Percentiles rank a stretch among this genome's conserved stretches.
These are phyloP conservation scores for Diutina ranongensis DNA, from an alignment of 1,139 yeast genomes.

Conservation along the genomic window DNA sequence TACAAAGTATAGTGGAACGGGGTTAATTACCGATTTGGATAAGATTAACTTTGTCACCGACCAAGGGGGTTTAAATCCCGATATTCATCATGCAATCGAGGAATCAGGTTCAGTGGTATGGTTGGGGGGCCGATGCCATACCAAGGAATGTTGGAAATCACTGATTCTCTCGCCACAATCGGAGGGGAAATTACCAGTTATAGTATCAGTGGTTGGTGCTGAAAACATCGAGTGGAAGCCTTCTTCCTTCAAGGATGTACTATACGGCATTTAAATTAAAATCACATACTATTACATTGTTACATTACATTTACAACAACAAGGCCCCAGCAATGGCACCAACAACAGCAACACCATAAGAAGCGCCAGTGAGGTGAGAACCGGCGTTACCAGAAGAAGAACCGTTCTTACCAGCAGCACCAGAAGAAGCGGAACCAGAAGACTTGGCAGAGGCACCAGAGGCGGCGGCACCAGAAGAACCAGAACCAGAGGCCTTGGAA, in stretches of 20 bases:
- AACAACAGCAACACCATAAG: constrained; percentile 2
- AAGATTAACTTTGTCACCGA: background rate
- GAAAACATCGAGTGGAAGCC: background rate
- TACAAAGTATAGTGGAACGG: constrained; percentile 50
- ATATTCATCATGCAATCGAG: background rate
- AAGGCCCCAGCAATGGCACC: constrained; percentile 6
- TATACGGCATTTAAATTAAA: background rate
- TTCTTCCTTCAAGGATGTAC: background rate
- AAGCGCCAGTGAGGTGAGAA: background rate
- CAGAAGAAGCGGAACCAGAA: background rate
- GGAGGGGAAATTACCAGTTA: background rate
- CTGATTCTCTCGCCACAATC: background rate
- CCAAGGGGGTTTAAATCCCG: background rate
- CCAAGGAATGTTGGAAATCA: background rate
- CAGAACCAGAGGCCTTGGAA: background rate
- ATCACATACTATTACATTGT: background rate
- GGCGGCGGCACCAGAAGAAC: background rate
- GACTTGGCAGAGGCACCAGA: background rate
- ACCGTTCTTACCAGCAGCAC: background rate
- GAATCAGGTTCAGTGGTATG: background rate
- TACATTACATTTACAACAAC: constrained; percentile 3
- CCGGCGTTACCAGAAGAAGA: background rate
- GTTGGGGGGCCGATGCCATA: background rate
- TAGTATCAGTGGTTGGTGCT: background rate
- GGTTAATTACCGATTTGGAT: constrained; percentile 28